Evolutionary conservation across 768 basidiomycete genomes (phyloP).

Genomic region (Suillus paluster): DNA sequence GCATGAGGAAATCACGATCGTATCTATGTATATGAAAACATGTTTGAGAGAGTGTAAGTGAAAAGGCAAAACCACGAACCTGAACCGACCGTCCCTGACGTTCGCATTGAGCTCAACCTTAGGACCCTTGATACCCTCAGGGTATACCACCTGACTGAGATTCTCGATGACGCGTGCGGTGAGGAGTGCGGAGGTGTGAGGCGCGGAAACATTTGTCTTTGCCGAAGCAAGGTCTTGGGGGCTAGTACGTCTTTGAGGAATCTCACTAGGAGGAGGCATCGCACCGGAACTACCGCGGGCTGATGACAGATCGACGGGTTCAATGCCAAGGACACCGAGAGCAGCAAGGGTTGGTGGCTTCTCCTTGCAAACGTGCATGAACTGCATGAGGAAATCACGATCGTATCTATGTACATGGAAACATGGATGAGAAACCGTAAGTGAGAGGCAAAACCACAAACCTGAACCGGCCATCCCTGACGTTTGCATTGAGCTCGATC

Average conservation of each 20-base stretch:
- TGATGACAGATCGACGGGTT: slow-evolving; percentile 73
- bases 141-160: slow-evolving; percentile 77
- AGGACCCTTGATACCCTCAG: slow-evolving; percentile 82
- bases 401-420: slow-evolving; percentile 77
- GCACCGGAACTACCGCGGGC: too few species aligned
- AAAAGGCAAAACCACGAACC: slow-evolving; percentile 44
- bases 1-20: slow-evolving; percentile 95
- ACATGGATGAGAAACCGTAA: not conserved
- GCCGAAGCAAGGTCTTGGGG: slow-evolving; percentile 70
- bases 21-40: slow-evolving; percentile 63
- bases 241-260: slow-evolving; percentile 60
- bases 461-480: slow-evolving; percentile 90
- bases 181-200: slow-evolving; percentile 62
- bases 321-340: slow-evolving; percentile 89
- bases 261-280: slow-evolving; percentile 44
- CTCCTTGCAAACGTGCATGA: slow-evolving; percentile 93
- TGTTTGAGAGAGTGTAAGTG: not conserved
- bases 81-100: slow-evolving; percentile 87
- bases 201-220: slow-evolving; percentile 40
- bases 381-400: slow-evolving; percentile 96
- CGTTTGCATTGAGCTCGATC: slow-evolving; percentile 82
- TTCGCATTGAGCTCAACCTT: slow-evolving; percentile 82
- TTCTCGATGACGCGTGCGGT: slow-evolving; percentile 88
- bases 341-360: slow-evolving; percentile 91
- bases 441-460: slow-evolving; percentile 28